phyloP scores from a whole-genome alignment of 257 asterid species.

The Rhazya stricta region DNA sequence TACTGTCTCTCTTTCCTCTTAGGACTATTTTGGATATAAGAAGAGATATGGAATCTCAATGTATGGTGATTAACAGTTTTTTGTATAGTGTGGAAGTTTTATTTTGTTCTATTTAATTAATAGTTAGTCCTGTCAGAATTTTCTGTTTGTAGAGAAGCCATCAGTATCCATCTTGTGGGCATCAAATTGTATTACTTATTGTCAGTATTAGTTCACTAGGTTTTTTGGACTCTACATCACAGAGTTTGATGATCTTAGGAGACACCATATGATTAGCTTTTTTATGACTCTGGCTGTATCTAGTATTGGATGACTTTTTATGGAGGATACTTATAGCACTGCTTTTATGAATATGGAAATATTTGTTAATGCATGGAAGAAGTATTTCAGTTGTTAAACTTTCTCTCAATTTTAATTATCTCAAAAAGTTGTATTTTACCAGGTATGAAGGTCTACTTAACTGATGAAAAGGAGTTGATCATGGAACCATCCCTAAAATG shows the following conservation, averaged over 20 bases:
- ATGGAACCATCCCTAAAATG: slow-evolving; percentile 97
- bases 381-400: background rate
- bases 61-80: background rate
- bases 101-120: background rate
- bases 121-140: background rate
- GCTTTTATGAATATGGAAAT: background rate
- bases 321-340: background rate
- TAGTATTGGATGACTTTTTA: background rate
- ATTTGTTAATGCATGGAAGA: background rate
- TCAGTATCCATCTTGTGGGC: background rate
- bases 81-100: background rate
- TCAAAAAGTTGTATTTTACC: slow-evolving; percentile 10
- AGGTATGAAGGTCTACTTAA: slow-evolving; percentile 62
- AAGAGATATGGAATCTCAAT: background rate
- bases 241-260: background rate
- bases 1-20: background rate
- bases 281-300: background rate
- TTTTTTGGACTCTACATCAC: background rate
- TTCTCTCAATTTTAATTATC: background rate
- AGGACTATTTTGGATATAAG: background rate
- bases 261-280: background rate
- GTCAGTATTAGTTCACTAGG: background rate
- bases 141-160: background rate
- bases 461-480: slow-evolving; percentile 86
- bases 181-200: no score